These are phyloP conservation scores for Sedum album DNA, from an alignment of 164 flowering plant species.

Conservation along the genomic window DNA sequence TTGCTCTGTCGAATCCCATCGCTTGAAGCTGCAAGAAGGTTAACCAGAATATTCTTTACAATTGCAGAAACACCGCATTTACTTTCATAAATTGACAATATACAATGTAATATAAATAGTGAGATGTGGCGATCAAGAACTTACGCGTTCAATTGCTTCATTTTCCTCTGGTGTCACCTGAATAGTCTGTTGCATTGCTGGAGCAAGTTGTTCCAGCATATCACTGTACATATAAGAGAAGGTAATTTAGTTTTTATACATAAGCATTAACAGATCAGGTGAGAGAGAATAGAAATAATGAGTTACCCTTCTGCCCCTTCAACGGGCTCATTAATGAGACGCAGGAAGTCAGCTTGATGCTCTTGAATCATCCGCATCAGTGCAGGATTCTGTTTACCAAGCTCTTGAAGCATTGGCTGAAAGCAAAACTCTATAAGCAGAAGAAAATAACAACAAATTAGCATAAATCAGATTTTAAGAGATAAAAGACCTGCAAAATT, in stretches of 20 bases:
- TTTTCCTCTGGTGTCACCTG: too few species aligned
- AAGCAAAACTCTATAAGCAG: background rate
- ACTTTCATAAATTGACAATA: background rate
- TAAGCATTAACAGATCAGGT: too few species aligned
- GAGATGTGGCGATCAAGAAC: background rate
- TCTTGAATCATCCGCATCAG: slow-evolving; percentile 69
- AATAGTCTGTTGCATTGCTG: too few species aligned
- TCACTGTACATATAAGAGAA: slow-evolving; percentile 23
- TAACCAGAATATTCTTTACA: background rate
- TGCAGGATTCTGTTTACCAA: too few species aligned
- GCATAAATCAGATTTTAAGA: background rate
- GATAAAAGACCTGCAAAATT: background rate
- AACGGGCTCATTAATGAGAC: too few species aligned
- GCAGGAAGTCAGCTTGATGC: slow-evolving; percentile 77
- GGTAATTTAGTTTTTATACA: slow-evolving; percentile 6
- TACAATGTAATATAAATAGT: background rate
- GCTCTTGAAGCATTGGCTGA: slow-evolving; percentile 13
- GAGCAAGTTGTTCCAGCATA: slow-evolving; percentile 21
- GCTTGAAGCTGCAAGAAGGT: slow-evolving; percentile 7
- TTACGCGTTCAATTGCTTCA: slow-evolving; percentile 33
- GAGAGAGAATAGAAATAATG: background rate
- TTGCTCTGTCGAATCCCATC: slow-evolving; percentile 9
- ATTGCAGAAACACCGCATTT: background rate
- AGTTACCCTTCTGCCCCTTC: slow-evolving; percentile 61
- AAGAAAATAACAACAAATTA: background rate